Evolutionary conservation across 305 asterid species (phyloP).

Genomic region (Solanum hybrid): DNA sequence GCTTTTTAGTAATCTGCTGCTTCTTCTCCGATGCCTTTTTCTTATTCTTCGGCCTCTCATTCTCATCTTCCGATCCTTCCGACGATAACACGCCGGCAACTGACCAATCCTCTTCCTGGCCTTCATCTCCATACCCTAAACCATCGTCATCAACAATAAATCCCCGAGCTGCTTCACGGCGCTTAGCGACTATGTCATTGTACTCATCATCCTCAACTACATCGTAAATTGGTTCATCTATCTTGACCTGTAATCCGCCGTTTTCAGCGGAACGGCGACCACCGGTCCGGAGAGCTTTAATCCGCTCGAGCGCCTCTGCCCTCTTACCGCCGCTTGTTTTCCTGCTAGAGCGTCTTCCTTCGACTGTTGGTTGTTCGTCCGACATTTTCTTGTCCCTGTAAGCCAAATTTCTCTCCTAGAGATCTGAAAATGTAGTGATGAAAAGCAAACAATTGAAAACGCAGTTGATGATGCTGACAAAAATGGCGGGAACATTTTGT

Average conservation of each 20-base stretch:
- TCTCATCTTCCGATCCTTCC: constrained; percentile 65
- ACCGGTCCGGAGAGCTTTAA: constrained; percentile 56
- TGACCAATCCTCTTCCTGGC: constrained; percentile 96
- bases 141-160: constrained; percentile 89
- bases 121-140: constrained; percentile 86
- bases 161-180: constrained; percentile 61
- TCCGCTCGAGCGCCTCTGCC: constrained; percentile 69
- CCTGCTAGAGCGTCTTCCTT: constrained; percentile 56
- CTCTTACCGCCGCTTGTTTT: constrained; percentile 9
- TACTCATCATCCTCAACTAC: constrained; percentile 78
- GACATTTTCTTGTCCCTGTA: constrained; percentile 29
- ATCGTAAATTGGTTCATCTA: constrained; percentile 78
- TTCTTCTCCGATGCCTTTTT: constrained; percentile 60
- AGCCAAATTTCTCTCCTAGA: background rate
- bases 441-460: background rate
- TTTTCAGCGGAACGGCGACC: constrained; percentile 50
- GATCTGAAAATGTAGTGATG: background rate
- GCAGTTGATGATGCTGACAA: background rate
- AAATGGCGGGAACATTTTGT: constrained; percentile 38
- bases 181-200: constrained; percentile 71
- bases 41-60: constrained; percentile 38
- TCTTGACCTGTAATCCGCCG: constrained; percentile 51
- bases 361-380: constrained; percentile 48
- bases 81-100: constrained; percentile 53
- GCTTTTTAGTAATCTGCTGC: constrained; percentile 41